Percentiles rank a stretch among this genome's conserved stretches.
Conservation (phyloP, 2,329 filamentous ascomycete genomes). For the Immersiporthe knoxdaviesiana region DNA sequence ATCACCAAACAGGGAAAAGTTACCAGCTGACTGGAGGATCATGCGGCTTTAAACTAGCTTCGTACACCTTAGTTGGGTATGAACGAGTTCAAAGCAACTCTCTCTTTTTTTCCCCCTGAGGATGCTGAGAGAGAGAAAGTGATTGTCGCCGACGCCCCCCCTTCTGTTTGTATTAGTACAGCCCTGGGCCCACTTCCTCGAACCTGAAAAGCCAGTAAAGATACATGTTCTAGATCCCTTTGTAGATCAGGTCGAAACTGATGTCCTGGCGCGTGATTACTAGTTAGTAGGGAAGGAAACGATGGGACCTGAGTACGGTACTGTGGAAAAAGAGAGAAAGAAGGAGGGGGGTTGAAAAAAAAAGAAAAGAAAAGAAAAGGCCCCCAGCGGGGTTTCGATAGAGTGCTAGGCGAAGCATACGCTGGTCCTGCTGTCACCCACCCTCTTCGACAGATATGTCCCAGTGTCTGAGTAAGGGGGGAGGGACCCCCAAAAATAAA, state of each 20-base stretch:
- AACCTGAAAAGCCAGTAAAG: neutral
- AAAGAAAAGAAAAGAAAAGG: neutral
- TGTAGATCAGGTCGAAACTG: neutral
- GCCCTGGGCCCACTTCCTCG: neutral
- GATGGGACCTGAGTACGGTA: neutral
- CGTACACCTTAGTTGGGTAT: too few species aligned
- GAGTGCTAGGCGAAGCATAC: neutral
- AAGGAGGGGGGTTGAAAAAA: too few species aligned
- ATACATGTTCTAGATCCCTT: neutral
- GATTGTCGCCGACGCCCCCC: neutral
- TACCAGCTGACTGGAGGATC: neutral
- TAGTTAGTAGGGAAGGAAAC: neutral
- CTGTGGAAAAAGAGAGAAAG: too few species aligned
- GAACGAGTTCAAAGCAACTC: neutral
- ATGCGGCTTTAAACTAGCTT: constrained; percentile 7
- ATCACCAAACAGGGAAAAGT: constrained; percentile 1
- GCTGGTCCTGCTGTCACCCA: neutral
- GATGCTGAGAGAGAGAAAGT: neutral
- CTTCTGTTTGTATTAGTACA: neutral
- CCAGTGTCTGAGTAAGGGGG: neutral
- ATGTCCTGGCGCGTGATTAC: too few species aligned
- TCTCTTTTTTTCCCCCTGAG: neutral
- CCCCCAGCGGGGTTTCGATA: neutral
- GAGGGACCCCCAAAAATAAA: neutral
- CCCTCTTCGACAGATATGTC: neutral